Evolutionary conservation across 306 rosid genomes (phyloP).

Genomic region (Delonix regia): DNA sequence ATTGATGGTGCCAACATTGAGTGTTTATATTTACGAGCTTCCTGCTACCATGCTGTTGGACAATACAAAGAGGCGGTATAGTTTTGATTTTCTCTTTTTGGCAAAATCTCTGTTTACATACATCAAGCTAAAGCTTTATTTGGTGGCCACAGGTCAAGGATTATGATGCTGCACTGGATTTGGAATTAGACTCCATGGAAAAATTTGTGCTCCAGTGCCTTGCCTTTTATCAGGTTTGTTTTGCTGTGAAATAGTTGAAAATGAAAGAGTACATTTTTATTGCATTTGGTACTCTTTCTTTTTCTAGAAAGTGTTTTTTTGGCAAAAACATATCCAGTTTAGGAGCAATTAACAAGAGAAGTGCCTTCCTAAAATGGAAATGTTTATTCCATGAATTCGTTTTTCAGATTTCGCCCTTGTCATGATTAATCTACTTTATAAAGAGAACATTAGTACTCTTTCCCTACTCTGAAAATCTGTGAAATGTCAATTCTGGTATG

Average conservation of each 20-base stretch:
- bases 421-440: neutral
- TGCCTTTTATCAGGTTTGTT: constrained; percentile 83
- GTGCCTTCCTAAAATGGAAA: neutral
- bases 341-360: neutral
- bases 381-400: neutral
- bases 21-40: constrained; percentile 85
- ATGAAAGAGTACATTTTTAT: neutral
- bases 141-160: constrained; percentile 74
- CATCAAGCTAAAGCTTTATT: constrained; percentile 27
- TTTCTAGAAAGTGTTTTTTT: neutral
- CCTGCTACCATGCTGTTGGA: constrained; percentile 93
- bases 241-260: constrained; percentile 17
- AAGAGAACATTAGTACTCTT: neutral
- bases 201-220: constrained; percentile 86
- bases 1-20: constrained; percentile 77
- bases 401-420: neutral
- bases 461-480: constrained; percentile 5
- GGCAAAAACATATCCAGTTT: neutral
- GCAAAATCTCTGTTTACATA: constrained; percentile 18
- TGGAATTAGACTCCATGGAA: constrained; percentile 91
- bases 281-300: neutral
- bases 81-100: constrained; percentile 27
- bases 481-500: neutral
- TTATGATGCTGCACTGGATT: constrained; percentile 88
- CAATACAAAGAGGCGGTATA: constrained; percentile 82